Evolutionary conservation across 148 eudicot species (phyloP), one percentile per base, ranked within the genome.

Genomic region (Linanthus parryae): DNA sequence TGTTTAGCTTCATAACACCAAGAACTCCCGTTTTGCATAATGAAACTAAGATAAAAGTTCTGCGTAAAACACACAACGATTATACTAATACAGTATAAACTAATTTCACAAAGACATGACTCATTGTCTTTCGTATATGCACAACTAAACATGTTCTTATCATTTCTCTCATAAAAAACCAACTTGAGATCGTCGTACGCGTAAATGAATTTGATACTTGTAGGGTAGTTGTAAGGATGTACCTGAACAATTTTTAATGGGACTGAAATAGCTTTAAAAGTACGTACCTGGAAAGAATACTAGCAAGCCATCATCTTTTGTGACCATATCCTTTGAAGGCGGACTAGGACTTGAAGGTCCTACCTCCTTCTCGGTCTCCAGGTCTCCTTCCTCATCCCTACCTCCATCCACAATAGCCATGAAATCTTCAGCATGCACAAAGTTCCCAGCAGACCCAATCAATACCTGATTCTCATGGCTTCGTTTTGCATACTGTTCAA

Each of bases 251-350:
- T 13, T 40, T 18, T 7, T 29, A 8, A 29, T 27, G 18, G 7
- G n/a, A 56, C 16, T 42, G 19, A 55, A 35, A 39, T 40, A 9
- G 1, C 10, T 19, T 3, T 8, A 54, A 47, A 22, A 44, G 15
- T 6, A 39, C 19, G 34, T 67, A 91, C 98, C 98, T 56, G 98
- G 98, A 73, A 91, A 91, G 76, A 91, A 91, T 50, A 91, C 86
- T 30, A 87, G 69, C 50, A 91, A 79, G 50, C 96, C 94, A 52
- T 79, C 72, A 58, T 79, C 66, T 61, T 84, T 91, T 18, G 56
- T 57, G 42, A 79, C 59, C 25, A 76, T 49, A 20, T 79, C 88
- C 53, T 68, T 69, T 7, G 51, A 54, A 24, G 58, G 26, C 42
- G 64, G 63, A 62, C 56, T 52, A 22, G 73, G 75, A 40, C 72